phyloP scores from a whole-genome alignment of 495 filamentous ascomycete species.

The Symbiotaphrina buchneri region DNA sequence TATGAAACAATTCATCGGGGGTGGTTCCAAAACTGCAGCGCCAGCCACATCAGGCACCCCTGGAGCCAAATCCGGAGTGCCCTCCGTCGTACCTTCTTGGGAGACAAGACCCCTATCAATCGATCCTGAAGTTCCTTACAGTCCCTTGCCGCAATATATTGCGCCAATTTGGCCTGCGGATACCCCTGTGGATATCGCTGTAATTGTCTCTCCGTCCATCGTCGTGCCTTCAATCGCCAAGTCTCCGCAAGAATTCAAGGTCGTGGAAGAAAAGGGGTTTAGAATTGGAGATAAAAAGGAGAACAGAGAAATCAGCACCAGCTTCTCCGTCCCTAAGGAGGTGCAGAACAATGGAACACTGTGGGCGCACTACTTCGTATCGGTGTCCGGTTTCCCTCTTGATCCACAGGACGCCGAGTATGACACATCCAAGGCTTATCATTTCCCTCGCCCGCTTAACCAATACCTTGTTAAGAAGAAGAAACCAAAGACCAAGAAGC shows the following conservation, averaged over 20 bases:
- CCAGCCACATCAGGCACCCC: background rate
- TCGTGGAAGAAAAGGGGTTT: conserved; percentile 64
- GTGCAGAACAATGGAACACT: conserved; percentile 87
- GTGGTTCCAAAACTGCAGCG: conserved; percentile 2
- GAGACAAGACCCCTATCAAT: conserved; percentile 33
- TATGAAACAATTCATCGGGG: conserved; percentile 28
- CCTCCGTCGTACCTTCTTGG: conserved; percentile 34
- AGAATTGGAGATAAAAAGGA: conserved; percentile 64
- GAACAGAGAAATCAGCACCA: conserved; percentile 52
- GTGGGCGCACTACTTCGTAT: conserved; percentile 84
- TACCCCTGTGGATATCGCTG: conserved; percentile 55
- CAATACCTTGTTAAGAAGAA: conserved; percentile 88
- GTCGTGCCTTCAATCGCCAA: conserved; percentile 40
- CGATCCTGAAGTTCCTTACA: conserved; percentile 41
- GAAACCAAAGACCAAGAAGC: conserved; percentile 67
- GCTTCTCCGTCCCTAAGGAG: conserved; percentile 48
- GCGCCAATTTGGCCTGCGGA: conserved; percentile 75
- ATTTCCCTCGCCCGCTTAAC: conserved; percentile 69
- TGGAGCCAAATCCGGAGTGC: background rate
- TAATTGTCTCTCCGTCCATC: conserved; percentile 63
- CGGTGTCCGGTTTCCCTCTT: conserved; percentile 42
- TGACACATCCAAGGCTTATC: conserved; percentile 49
- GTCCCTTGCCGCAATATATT: conserved; percentile 47
- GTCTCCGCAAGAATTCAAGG: conserved; percentile 28
- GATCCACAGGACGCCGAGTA: conserved; percentile 54